Percentiles rank a stretch among this genome's conserved stretches.
phyloP scores from a whole-genome alignment of 2,329 filamentous ascomycete genomes.

The Cladophialophora bantiana region DNA sequence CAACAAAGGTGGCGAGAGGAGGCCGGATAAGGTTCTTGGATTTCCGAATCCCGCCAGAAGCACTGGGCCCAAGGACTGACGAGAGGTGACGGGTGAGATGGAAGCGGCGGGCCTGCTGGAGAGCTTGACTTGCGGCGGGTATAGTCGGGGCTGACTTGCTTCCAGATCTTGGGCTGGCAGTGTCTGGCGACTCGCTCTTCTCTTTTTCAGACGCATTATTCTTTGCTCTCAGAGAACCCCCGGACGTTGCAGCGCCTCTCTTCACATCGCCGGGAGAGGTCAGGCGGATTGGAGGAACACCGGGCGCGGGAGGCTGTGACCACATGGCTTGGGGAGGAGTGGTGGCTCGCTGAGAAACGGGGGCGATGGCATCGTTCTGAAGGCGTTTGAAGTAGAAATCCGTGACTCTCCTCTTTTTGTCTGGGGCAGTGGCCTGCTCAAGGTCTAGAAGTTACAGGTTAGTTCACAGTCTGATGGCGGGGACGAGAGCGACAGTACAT shows the following conservation, averaged over 20 bases:
- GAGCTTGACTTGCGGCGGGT: constrained; percentile 10
- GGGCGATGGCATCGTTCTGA: constrained; percentile 37
- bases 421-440: constrained; percentile 50
- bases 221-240: constrained; percentile 16
- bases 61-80: constrained; percentile 23
- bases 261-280: constrained; percentile 53
- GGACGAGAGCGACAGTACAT: constrained; percentile 45
- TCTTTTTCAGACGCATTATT: constrained; percentile 10
- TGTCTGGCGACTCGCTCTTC: not conserved
- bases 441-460: constrained; percentile 47
- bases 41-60: constrained; percentile 32
- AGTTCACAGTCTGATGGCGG: constrained; percentile 2
- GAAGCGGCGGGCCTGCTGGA: constrained; percentile 31
- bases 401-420: constrained; percentile 57
- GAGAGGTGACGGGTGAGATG: constrained; percentile 38
- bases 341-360: constrained; percentile 25
- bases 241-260: constrained; percentile 41
- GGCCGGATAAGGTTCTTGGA: constrained; percentile 34
- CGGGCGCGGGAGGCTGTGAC: constrained; percentile 26
- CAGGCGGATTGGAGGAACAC: constrained; percentile 51
- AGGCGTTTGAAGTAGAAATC: constrained; percentile 57
- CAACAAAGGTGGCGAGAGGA: constrained; percentile 40
- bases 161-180: not conserved
- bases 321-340: constrained; percentile 35
- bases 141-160: constrained; percentile 23